Evolutionary conservation across 768 basidiomycete genomes (phyloP).

Genomic region (Lactarius vividus): DNA sequence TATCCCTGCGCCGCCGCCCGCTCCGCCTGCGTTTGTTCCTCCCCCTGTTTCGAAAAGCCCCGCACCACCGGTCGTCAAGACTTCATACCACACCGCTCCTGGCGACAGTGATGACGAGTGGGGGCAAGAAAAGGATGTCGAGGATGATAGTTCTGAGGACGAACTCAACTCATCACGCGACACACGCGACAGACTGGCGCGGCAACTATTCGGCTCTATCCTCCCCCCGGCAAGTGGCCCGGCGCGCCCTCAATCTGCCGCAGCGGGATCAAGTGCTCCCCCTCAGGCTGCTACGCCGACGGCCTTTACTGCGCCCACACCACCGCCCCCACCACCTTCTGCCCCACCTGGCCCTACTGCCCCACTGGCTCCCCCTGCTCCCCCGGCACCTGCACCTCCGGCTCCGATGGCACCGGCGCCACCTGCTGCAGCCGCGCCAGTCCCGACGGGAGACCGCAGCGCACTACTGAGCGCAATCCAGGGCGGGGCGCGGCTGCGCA

Average conservation of each 20-base stretch:
- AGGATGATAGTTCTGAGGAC: conserved; percentile 74
- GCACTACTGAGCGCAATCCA: conserved; percentile 82
- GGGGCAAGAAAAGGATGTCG: conserved; percentile 75
- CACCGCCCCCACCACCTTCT: conserved; percentile 41
- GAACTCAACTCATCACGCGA: conserved; percentile 66
- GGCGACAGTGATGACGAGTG: conserved; percentile 70
- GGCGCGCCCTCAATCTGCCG: conserved; percentile 53
- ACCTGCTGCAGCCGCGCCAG: conserved; percentile 32
- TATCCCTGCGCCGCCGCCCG: conserved; percentile 15
- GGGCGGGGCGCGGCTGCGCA: conserved; percentile 64
- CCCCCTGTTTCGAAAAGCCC: conserved; percentile 45
- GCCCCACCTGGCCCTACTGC: conserved; percentile 37
- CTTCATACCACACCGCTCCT: conserved; percentile 62
- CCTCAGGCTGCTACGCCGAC: conserved; percentile 31
- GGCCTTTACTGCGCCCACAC: conserved; percentile 37
- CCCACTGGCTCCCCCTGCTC: conserved; percentile 30
- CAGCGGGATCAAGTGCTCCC: conserved; percentile 28
- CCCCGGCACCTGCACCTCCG: conserved; percentile 40
- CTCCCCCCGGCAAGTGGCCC: conserved; percentile 43
- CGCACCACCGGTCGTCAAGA: conserved; percentile 50
- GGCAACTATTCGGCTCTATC: conserved; percentile 72
- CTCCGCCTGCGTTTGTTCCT: conserved; percentile 37
- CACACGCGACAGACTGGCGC: conserved; percentile 69
- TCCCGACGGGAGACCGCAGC: conserved; percentile 48
- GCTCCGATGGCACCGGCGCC: conserved; percentile 34